Evolutionary conservation across 768 basidiomycete genomes (phyloP), one percentile per base, ranked within the genome.

Genomic region (Crepidotus variabilis): DNA sequence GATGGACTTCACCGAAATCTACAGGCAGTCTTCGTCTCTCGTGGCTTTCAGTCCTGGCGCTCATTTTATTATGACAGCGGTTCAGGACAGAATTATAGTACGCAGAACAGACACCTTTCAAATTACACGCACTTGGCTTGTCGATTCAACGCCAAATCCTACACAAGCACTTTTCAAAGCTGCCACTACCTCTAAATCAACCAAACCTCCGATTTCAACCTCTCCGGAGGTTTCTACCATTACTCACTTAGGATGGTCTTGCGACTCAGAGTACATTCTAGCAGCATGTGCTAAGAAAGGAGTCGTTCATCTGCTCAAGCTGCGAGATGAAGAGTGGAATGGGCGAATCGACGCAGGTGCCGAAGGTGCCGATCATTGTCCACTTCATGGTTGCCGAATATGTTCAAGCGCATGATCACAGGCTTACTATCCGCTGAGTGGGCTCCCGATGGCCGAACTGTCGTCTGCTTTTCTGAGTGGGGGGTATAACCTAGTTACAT

Each of bases 391-490:
- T 11, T 54, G 47, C 58, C 64, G 54, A 22, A 22, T n/a, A 16
- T 47, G 52, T 59, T 18, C 10, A 54, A 39, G 46, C 54, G 34
- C 1, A 10, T 39, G 7, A 35, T 32, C 47, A 28, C 28, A 77
- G 88, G 94, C 10, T 81, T 97, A 50, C 81, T 86, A 18, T 91
- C 84, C 65, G 91, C 88, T 16, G 92, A 95, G 65, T 98, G 94
- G 94, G 90, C 89, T 0, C 90, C 88, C 2, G 90, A 89, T 65
- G 92, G 92, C 14, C 79, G 90, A 35, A 85, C 83, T 14, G 76
- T 97, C 4, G 72, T 97, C 28, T 95, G 91, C 65, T 98, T 94
- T 71, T 94, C 92, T 2, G 90, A 94, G 63, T 92, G 92, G 88
- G 92, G 90, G 63, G 94, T 95, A 74, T 76, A 82, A 23, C 32